Base-by-base conservation (phyloP, 208 protist species). In the Leptomonas seymouri region DNA sequence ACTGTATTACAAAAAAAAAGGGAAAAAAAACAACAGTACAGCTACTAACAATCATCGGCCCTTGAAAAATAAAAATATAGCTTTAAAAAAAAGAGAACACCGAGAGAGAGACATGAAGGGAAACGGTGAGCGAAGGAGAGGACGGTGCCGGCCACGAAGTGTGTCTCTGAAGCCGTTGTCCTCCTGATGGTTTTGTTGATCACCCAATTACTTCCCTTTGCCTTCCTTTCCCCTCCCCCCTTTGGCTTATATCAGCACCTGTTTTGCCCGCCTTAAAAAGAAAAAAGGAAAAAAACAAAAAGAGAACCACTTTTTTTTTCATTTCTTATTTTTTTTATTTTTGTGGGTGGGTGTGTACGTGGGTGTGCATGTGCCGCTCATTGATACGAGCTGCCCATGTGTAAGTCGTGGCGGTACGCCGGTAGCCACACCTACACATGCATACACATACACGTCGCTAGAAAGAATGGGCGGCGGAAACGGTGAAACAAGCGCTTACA, bases 11-110 rank as follows among this genome's bases (percentile, higher is more conserved):
- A 45, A 57, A 76, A 25, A 3, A 45, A n/a, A 67, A 60, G 31
- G 36, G 49, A 65, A 64, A 60, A 60, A 46, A 50, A 74, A 67
- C 30, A 42, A 58, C 28, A 34, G 51, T 58, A 70, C 34, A 70
- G 34, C 20, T 49, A 70, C 39, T 39, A 39, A 39, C 9, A 39
- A 39, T 9, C 34, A 39, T 39, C 9, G 34, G 9, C 34, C 3
- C 34, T 39, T 39, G 34, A 39, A 39, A 39, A 39, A 9, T 9
- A 39, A 9, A 39, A 9, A 39, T 9, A 39, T 9, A 39, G 7
- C 9, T 39, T 12, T 12, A 39, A 18, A 46, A 46, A 62, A 34
- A 66, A 39, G 7, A 56, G 8, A 56, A 36, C n/a, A 21, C 18
- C 3, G 6, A 36, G 8, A 20, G 27, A 16, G 50, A 56, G 21